phyloP scores from a whole-genome alignment of 1,139 yeast genomes.

The Geotrichum candidum region DNA sequence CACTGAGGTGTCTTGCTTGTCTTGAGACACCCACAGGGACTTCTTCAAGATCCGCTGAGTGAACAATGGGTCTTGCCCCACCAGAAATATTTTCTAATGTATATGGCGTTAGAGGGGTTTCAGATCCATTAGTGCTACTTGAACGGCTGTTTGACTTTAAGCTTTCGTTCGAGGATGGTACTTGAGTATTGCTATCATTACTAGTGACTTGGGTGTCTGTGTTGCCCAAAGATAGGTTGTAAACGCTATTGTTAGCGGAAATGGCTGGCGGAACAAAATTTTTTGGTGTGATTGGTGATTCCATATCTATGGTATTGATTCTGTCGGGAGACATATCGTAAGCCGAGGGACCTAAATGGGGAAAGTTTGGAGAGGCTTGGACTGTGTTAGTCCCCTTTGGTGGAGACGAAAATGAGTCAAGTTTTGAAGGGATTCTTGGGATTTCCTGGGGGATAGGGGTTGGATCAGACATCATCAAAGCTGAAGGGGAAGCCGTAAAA shows the following conservation, averaged over 20 bases:
- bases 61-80: slow-evolving; percentile 34
- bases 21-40: slow-evolving; percentile 90
- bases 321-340: slow-evolving; percentile 17
- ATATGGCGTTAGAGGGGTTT: slow-evolving; percentile 7
- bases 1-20: slow-evolving; percentile 64
- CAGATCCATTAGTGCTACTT: neutral
- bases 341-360: slow-evolving; percentile 17
- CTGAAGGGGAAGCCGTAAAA: neutral
- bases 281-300: slow-evolving; percentile 7
- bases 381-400: slow-evolving; percentile 4
- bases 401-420: slow-evolving; percentile 2
- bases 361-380: slow-evolving; percentile 15
- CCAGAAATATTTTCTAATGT: slow-evolving; percentile 6
- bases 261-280: slow-evolving; percentile 17
- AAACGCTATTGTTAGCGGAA: neutral
- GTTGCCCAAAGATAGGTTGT: neutral
- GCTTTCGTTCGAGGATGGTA: neutral
- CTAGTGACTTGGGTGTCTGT: neutral
- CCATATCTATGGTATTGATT: slow-evolving; percentile 13
- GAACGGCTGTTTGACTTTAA: neutral
- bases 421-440: slow-evolving; percentile 17
- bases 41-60: slow-evolving; percentile 91
- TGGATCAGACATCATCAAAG: slow-evolving; percentile 1
- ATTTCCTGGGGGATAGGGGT: slow-evolving; percentile 17
- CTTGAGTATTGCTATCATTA: neutral